A percentile compares a stretch with the other conserved stretches of the same genome.
Evolutionary conservation across 495 filamentous ascomycete species (phyloP).

Genomic region (Penicillium turbatum): DNA sequence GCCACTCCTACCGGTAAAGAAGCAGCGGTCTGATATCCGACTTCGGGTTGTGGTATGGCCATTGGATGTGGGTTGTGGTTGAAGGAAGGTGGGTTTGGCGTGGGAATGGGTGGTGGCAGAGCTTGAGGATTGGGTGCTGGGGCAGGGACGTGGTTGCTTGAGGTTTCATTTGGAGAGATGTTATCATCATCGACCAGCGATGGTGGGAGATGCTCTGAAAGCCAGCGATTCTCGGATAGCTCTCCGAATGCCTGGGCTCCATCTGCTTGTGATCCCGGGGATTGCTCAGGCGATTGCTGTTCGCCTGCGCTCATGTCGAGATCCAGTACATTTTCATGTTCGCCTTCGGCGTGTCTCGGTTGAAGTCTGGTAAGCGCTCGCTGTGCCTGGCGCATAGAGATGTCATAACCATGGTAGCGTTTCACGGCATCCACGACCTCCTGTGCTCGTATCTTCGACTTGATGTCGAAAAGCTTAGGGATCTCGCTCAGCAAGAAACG

Average conservation of each 20-base stretch:
- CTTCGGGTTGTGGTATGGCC: constrained; percentile 21
- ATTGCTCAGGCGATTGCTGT: constrained; percentile 20
- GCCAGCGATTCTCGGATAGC: constrained; percentile 36
- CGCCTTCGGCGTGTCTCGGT: constrained; percentile 24
- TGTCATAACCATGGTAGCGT: constrained; percentile 46
- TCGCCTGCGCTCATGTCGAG: constrained; percentile 23
- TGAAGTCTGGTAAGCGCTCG: constrained; percentile 42
- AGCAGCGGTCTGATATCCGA: constrained; percentile 19
- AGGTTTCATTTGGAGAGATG: constrained; percentile 23
- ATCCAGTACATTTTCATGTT: constrained; percentile 19
- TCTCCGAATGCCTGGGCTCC: constrained; percentile 22
- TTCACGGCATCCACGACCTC: constrained; percentile 44
- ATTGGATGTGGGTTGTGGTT: constrained; percentile 20
- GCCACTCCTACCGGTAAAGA: constrained; percentile 19
- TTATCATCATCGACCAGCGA: constrained; percentile 29
- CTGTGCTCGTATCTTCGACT: constrained; percentile 35
- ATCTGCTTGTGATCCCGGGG: constrained; percentile 22
- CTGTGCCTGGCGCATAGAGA: constrained; percentile 45
- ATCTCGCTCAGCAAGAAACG: constrained; percentile 43
- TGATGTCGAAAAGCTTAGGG: constrained; percentile 46
- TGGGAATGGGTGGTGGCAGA: constrained; percentile 20
- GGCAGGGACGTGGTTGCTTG: constrained; percentile 18
- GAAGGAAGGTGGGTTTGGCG: constrained; percentile 21
- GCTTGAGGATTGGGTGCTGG: constrained; percentile 25
- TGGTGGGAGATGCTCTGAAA: constrained; percentile 29